Percentiles rank a stretch among this genome's conserved stretches.
These are phyloP conservation scores for Actinidia polygama DNA, from an alignment of 179 eudicot species.

Conservation along the genomic window DNA sequence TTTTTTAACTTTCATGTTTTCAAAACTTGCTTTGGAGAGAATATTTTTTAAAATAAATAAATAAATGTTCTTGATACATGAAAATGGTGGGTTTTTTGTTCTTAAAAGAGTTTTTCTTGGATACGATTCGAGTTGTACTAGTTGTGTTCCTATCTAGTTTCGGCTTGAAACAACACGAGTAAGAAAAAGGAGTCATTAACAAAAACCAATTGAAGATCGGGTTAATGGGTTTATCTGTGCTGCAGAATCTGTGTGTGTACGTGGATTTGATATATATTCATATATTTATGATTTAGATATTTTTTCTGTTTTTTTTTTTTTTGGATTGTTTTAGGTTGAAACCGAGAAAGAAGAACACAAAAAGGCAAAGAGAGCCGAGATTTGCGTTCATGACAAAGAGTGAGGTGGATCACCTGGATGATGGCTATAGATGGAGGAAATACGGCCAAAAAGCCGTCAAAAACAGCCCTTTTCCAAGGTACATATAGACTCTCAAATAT, in stretches of 20 bases:
- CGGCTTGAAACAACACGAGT: not conserved
- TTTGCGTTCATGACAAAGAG: slow-evolving; percentile 93
- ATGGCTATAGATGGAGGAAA: slow-evolving; percentile 86
- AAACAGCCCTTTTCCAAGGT: slow-evolving; percentile 92
- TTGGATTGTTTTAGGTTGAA: slow-evolving; percentile 41
- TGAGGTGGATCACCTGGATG: slow-evolving; percentile 84
- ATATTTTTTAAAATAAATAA: too few species aligned
- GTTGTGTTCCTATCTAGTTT: not conserved
- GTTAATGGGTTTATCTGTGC: not conserved
- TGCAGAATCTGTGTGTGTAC: slow-evolving; percentile 16
- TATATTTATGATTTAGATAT: not conserved
- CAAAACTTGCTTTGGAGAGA: too few species aligned
- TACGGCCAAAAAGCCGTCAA: slow-evolving; percentile 92
- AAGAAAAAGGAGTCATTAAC: not conserved
- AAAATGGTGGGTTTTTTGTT: too few species aligned
- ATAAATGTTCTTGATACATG: too few species aligned
- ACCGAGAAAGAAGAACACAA: slow-evolving; percentile 68
- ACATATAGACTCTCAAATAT: slow-evolving; percentile 4
- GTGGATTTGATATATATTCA: not conserved
- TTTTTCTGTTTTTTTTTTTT: not conserved
- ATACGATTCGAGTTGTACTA: not conserved
- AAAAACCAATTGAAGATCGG: not conserved
- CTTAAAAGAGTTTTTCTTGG: too few species aligned
- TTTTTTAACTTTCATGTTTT: too few species aligned
- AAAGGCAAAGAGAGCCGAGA: slow-evolving; percentile 67